Base-by-base conservation (phyloP, 306 rosid genomes). In the Acacia crassicarpa region DNA sequence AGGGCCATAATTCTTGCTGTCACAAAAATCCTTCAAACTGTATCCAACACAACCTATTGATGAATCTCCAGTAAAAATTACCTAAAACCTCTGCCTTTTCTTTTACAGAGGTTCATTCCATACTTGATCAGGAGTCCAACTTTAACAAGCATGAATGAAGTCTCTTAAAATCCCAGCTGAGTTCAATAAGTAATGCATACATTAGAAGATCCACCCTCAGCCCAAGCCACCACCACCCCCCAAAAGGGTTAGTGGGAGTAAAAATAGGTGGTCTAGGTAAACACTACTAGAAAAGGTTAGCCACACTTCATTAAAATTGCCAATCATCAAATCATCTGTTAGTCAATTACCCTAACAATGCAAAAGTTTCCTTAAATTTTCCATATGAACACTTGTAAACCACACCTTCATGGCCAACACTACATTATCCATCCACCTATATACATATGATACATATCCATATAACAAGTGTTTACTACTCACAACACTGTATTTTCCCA, bases 81-180 rank as follows among this genome's bases (percentile, higher is more conserved):
- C 65, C 70, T n/a, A 10, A 14, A 20, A 9, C 46, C 58, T 83
- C 70, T 56, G 25, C 62, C 3, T 46, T 69, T 53, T 72, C 62
- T 33, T 51, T 67, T 49, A 27, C 20, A 65, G 9, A 27, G 38
- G 68, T 54, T 53, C 62, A 20, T 44, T 20, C 44, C 81, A 75
- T 56, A 58, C 68, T 66, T 33, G 35, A 54, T n/a, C 14, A 58
- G 49, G 77, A 78, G 13, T 33, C 41, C 73, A 46, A 62, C 65
- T 59, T 76, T 43, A 75, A 61, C 72, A 69, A 69, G 84, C 79
- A 61, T 22, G 53, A 61, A 38, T 69, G 25, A 10, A n/a, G 25
- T 41, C 15, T 12, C n/a, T 48, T 70, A 70, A 48, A 43, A 15
- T 13, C 27, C 20, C 56, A 70, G 33, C 22, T 11, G 35, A 43